Evolutionary conservation across 148 eudicot species (phyloP).

Genomic region (Dysphania ambrosioides): DNA sequence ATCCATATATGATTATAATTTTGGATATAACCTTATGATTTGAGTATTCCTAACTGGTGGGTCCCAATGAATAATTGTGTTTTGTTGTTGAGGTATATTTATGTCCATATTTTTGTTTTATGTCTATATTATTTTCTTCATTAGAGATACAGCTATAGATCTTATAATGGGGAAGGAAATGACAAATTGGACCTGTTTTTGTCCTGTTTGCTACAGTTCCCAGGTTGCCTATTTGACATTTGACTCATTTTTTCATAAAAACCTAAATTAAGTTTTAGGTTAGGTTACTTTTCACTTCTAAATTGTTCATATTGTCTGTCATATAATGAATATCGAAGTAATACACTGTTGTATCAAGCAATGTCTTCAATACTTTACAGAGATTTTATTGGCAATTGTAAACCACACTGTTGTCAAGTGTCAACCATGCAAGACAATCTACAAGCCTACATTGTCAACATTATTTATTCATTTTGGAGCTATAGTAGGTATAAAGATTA

Average conservation of each 20-base stretch:
- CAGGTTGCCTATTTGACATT: too few species aligned
- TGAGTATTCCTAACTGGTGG: conserved; percentile 27
- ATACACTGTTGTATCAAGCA: not conserved
- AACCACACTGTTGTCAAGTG: not conserved
- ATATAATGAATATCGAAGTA: too few species aligned
- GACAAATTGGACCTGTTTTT: not conserved
- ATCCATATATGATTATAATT: conserved; percentile 21
- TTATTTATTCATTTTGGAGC: not conserved
- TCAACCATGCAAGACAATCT: not conserved
- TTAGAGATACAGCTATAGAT: too few species aligned
- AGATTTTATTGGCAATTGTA: not conserved
- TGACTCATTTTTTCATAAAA: too few species aligned
- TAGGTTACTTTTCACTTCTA: too few species aligned
- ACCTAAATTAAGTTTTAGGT: too few species aligned
- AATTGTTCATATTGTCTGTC: too few species aligned
- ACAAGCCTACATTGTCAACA: not conserved
- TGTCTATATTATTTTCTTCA: too few species aligned
- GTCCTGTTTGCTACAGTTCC: too few species aligned
- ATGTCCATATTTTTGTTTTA: not conserved
- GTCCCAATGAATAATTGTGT: conserved; percentile 23
- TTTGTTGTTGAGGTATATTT: not conserved
- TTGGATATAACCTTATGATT: conserved; percentile 22
- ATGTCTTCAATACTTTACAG: not conserved
- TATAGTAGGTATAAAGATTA: not conserved
- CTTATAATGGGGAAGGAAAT: not conserved